Evolutionary conservation across 257 asterid species (phyloP).

Genomic region (Linderniella brevidens): DNA sequence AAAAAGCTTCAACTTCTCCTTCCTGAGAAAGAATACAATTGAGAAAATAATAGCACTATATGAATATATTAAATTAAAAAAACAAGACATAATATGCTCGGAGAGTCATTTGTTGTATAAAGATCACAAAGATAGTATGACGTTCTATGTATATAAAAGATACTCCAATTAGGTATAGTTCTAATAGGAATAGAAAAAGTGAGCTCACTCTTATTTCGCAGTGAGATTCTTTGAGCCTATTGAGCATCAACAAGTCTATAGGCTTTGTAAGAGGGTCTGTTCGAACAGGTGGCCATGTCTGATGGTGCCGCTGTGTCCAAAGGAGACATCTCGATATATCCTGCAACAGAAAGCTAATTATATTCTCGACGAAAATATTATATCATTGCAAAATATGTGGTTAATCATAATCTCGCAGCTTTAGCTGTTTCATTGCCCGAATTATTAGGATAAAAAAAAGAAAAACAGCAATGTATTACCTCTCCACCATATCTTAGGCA

Average conservation of each 20-base stretch:
- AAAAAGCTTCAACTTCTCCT: slow-evolving; percentile 83
- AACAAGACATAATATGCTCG: no score
- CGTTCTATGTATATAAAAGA: not conserved
- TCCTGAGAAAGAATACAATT: slow-evolving; percentile 38
- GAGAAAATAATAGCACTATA: no score
- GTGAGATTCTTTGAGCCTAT: slow-evolving; percentile 74
- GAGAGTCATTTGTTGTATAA: not conserved
- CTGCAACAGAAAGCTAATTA: slow-evolving; percentile 23
- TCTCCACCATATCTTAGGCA: slow-evolving; percentile 89
- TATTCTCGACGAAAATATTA: not conserved
- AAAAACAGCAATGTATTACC: slow-evolving; percentile 31
- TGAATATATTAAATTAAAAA: no score
- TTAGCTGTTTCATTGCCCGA: no score
- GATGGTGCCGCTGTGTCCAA: slow-evolving; percentile 99
- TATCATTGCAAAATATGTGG: no score
- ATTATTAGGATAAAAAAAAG: not conserved
- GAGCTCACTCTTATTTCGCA: slow-evolving; percentile 70
- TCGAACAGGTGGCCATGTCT: slow-evolving; percentile 96
- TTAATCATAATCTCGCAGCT: no score
- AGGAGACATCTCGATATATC: slow-evolving; percentile 94
- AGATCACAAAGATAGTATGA: not conserved
- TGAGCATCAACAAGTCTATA: slow-evolving; percentile 70
- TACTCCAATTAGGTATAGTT: slow-evolving; percentile 1
- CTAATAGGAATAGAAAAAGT: slow-evolving; percentile 3
- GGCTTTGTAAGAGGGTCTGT: slow-evolving; percentile 85